phyloP scores from a whole-genome alignment of 164 flowering plant species.

The Malania oleifera region DNA sequence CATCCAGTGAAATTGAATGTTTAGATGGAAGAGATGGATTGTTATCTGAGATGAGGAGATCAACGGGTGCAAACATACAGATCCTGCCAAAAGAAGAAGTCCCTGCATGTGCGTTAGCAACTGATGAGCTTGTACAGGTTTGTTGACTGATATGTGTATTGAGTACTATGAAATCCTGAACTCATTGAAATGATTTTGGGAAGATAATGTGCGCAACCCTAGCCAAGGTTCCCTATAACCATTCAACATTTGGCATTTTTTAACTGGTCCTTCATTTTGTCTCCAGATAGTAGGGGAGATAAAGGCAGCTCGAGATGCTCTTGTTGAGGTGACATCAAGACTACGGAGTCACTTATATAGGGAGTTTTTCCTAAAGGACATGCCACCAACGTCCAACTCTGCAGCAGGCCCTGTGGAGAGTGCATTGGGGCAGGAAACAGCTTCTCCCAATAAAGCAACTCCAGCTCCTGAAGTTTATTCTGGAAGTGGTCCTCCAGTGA shows the following conservation, averaged over 20 bases:
- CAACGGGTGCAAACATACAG: slow-evolving; percentile 68
- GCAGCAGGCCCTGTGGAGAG: slow-evolving; percentile 29
- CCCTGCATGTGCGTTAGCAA: slow-evolving; percentile 43
- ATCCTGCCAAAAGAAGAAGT: slow-evolving; percentile 67
- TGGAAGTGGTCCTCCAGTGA: slow-evolving; percentile 31
- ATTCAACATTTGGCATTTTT: not conserved
- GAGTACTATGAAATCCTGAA: not conserved
- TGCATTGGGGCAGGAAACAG: slow-evolving; percentile 28
- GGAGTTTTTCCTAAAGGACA: slow-evolving; percentile 58
- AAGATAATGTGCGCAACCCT: too few species aligned
- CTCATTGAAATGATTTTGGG: too few species aligned
- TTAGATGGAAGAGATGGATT: slow-evolving; percentile 70
- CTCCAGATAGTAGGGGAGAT: slow-evolving; percentile 89
- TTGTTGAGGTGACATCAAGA: slow-evolving; percentile 80
- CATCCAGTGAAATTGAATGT: slow-evolving; percentile 72
- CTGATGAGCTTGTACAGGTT: slow-evolving; percentile 88
- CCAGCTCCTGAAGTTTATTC: slow-evolving; percentile 33
- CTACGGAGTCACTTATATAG: slow-evolving; percentile 55
- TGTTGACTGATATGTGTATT: slow-evolving; percentile 10
- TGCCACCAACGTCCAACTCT: slow-evolving; percentile 28
- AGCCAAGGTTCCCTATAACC: too few species aligned
- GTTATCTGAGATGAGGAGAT: slow-evolving; percentile 51
- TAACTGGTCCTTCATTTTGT: not conserved
- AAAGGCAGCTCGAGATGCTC: slow-evolving; percentile 83
- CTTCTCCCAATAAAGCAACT: slow-evolving; percentile 34